These are phyloP conservation scores for Megacollybia marginata DNA, from an alignment of 768 basidiomycete species.

Conservation along the genomic window DNA sequence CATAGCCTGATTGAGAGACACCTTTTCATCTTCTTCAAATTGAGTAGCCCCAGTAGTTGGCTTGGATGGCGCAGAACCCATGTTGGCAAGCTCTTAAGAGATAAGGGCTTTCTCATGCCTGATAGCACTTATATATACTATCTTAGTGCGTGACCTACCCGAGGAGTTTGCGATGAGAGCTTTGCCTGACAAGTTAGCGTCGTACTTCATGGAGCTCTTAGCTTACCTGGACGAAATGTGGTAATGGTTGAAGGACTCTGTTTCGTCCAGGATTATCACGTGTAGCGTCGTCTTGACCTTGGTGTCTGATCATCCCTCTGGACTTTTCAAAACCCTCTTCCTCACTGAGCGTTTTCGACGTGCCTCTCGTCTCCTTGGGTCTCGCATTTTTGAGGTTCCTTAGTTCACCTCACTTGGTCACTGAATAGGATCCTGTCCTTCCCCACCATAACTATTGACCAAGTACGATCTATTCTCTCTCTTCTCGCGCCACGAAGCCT, in stretches of 20 bases:
- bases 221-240: background rate
- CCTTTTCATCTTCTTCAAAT: slow-evolving; percentile 22
- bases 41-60: slow-evolving; percentile 15
- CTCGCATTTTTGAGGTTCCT: background rate
- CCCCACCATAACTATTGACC: no score
- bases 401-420: background rate
- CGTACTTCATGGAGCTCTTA: background rate
- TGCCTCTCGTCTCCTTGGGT: background rate
- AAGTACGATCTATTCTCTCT: no score
- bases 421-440: no score
- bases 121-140: no score
- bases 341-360: background rate
- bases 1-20: slow-evolving; percentile 8
- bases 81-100: slow-evolving; percentile 2
- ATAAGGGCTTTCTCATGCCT: background rate
- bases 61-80: slow-evolving; percentile 23
- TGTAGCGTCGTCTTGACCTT: background rate
- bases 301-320: background rate
- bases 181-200: background rate
- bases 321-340: background rate
- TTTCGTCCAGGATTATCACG: background rate
- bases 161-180: no score
- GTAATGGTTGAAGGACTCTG: background rate
- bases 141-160: no score
- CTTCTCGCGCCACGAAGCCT: no score